These are phyloP conservation scores for Olyra latifolia DNA, from an alignment of 176 grass and related monocot genomes.

Conservation along the genomic window DNA sequence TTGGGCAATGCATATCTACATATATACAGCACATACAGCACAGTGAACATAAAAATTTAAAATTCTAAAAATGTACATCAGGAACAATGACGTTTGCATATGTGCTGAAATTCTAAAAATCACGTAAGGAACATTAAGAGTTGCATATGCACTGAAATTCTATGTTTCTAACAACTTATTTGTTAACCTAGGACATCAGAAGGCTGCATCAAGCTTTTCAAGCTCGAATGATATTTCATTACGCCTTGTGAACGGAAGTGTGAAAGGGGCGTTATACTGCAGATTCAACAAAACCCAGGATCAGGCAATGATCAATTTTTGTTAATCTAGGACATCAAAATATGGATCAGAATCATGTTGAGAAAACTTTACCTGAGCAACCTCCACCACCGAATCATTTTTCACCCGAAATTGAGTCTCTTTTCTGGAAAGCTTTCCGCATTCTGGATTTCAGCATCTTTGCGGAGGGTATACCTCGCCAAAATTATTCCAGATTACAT, in stretches of 20 bases:
- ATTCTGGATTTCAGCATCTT: slow-evolving; percentile 48
- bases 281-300: slow-evolving; percentile 31
- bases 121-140: too few relatives aligned
- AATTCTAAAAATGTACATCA: neutral
- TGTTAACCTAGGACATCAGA: slow-evolving; percentile 26
- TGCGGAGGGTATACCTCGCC: slow-evolving; percentile 41
- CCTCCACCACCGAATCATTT: slow-evolving; percentile 59
- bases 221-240: slow-evolving; percentile 94
- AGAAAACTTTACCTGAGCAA: slow-evolving; percentile 71
- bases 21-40: slow-evolving; percentile 35
- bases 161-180: neutral
- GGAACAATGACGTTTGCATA: slow-evolving; percentile 7
- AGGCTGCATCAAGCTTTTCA: slow-evolving; percentile 48
- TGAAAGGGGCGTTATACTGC: slow-evolving; percentile 95
- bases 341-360: neutral
- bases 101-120: slow-evolving; percentile 3
- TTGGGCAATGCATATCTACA: neutral
- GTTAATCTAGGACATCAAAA: slow-evolving; percentile 22
- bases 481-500: slow-evolving; percentile 73
- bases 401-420: slow-evolving; percentile 67
- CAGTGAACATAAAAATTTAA: neutral
- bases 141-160: neutral
- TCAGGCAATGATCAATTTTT: slow-evolving; percentile 26
- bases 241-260: slow-evolving; percentile 77
- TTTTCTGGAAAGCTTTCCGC: slow-evolving; percentile 54